Base-by-base conservation (phyloP, 768 basidiomycete genomes). In the Termitomyces titanicus region DNA sequence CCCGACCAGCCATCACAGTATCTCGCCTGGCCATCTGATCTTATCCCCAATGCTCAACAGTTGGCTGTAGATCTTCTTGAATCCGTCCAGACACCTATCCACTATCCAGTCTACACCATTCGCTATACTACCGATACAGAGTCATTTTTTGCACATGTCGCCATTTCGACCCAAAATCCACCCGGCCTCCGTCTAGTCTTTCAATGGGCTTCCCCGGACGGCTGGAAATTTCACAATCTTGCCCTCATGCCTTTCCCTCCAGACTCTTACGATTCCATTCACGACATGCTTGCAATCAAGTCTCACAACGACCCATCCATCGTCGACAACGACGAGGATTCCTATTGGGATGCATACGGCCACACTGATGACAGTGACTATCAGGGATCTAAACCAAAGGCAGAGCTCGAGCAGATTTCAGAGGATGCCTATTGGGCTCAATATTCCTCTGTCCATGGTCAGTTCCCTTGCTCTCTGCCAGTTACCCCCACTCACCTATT, bases 371-470 rank as follows among this genome's bases (percentile, higher is more conserved):
- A 69, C 52, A 56, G 56, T 46, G 67, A 66, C 47, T 58, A 60
- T 55, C 55, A 58, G 38, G 31, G 48, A 54, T 48, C 49, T 43
- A 47, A 52, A 37, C 22, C 55, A 9, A 66, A 70, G 37, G 40
- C 44, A 33, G 60, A 66, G 10, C 42, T 60, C 18, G 64, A 66
- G 34, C 56, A 61, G 44, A 69, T 60, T 49, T 63, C 74, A 18
- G 78, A 80, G 62, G 88, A 89, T 56, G 85, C 85, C 6, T 90
- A 90, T 61, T 90, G 88, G 88, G 86, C 86, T 24, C 85, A 79
- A 58, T 90, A 90, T 66, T 73, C 85, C 29, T 74, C 76, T 18
- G 78, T 89, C 7, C 87, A 90, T 68, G 88, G 88, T 88, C 53
- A 62, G 71, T 62, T 22, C 24, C 17, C 8, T 29, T n/a, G 42